Evolutionary conservation across 192 early-diverging fungal species (phyloP), one percentile per base, ranked within the genome.

Genomic region (Coemansia sp.): DNA sequence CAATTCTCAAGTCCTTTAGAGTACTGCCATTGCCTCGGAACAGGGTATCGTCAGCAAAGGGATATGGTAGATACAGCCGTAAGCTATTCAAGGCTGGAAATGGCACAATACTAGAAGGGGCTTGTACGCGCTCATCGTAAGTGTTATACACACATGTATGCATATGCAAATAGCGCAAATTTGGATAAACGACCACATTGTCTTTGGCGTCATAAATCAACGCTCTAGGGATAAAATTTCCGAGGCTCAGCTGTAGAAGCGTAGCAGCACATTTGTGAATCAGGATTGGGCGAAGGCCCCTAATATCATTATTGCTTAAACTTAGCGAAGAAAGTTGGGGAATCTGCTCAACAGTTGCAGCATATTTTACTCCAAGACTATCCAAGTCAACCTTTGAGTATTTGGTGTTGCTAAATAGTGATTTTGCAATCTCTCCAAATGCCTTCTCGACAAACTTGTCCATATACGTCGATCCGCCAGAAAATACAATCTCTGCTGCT

Each of bases 1-100:
- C 70, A n/a, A 61, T 39, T 3, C 31, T 36, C 36, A 68, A 24
- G 52, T 44, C 43, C 40, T 60, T 36, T 24, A 68, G 24, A 1
- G 53, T 68, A 2, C 27, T 40, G 40, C 53, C n/a, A 52, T 68
- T 68, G 1, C 66, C 66, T 22, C 66, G 66, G 27, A 68, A 68
- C 18, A 68, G 22, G 3, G 44, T 36, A 40, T 68, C 66, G 29
- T 68, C 53, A 2, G 53, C 52, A 33, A 68, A 68, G n/a, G 66
- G 66, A 15, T 68, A 60, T 6, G 24, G 22, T 31, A 44, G 8
- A 18, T 13, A 10, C 4, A 55, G 15, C 13, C 29, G n/a, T 24
- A 68, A 36, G 20, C 36, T 38, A 5, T 16, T 12, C 52, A 68
- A 31, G 0, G 7, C 36, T 3, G 66, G 66, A 68, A 68, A 68